phyloP scores from a whole-genome alignment of 1,284 basidiomycete genomes.

The Rugosomyces carneus region DNA sequence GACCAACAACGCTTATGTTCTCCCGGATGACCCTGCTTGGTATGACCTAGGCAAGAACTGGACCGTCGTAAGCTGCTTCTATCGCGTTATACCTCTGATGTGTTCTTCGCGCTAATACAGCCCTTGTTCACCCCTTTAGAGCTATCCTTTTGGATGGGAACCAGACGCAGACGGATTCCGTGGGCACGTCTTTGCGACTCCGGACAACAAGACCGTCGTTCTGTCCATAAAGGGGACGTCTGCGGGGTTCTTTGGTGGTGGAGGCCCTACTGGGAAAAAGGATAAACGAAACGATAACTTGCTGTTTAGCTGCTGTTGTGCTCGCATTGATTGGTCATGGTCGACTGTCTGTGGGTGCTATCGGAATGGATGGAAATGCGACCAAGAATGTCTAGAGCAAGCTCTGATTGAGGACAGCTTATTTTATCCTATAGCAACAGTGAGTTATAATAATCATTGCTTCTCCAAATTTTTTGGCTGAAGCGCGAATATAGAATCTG shows the following conservation, averaged over 20 bases:
- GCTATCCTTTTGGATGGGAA: slow-evolving; percentile 91
- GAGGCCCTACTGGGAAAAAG: slow-evolving; percentile 83
- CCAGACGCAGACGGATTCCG: slow-evolving; percentile 82
- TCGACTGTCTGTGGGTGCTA: slow-evolving; percentile 92
- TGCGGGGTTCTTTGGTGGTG: slow-evolving; percentile 70
- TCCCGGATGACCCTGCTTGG: slow-evolving; percentile 62
- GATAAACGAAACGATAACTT: slow-evolving; percentile 96
- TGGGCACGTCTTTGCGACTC: slow-evolving; percentile 84
- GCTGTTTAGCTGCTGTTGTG: slow-evolving; percentile 98
- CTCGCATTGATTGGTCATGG: slow-evolving; percentile 92
- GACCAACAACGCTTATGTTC: slow-evolving; percentile 86
- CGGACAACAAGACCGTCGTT: slow-evolving; percentile 82
- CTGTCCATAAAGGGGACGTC: slow-evolving; percentile 95
- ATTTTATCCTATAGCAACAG: slow-evolving; percentile 84
- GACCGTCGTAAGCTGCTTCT: slow-evolving; percentile 32
- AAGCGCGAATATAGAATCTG: slow-evolving; percentile 53
- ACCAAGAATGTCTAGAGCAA: slow-evolving; percentile 76
- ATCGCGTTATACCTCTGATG: not conserved
- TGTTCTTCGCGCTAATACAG: not conserved
- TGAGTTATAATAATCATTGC: slow-evolving; percentile 30
- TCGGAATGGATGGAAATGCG: slow-evolving; percentile 77
- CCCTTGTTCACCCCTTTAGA: slow-evolving; percentile 34
- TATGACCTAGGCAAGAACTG: slow-evolving; percentile 67
- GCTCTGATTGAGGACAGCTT: slow-evolving; percentile 80
- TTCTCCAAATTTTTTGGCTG: not conserved